phyloP scores from a whole-genome alignment of 2,329 filamentous ascomycete genomes.

The Pseudogymnoascus sp. region DNA sequence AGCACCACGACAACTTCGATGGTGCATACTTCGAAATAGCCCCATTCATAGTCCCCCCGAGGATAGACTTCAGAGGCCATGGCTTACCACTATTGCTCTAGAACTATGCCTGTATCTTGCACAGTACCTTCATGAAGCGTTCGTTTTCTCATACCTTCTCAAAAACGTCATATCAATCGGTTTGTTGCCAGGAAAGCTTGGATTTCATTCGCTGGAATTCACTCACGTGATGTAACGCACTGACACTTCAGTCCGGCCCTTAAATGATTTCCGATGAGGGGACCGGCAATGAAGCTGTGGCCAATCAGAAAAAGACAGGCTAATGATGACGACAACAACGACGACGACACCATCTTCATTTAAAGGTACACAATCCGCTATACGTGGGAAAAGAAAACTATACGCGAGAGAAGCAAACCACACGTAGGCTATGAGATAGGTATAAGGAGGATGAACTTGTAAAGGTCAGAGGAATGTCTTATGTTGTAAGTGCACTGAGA shows the following conservation, averaged over 20 bases:
- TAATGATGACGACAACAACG: neutral
- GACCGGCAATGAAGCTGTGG: neutral
- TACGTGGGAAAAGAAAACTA: neutral
- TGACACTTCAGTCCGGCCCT: neutral
- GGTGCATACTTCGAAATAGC: neutral
- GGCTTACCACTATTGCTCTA: neutral
- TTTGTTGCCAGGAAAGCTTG: neutral
- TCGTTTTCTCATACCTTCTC: neutral
- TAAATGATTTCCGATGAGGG: neutral
- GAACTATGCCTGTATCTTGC: neutral
- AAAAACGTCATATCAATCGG: neutral
- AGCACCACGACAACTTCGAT: neutral
- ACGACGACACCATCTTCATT: neutral
- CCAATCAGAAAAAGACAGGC: neutral
- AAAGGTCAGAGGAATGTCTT: neutral
- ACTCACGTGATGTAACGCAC: neutral
- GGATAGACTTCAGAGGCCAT: neutral
- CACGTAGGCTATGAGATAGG: neutral
- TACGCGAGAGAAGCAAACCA: neutral
- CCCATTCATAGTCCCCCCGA: no score
- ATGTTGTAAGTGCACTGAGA: neutral
- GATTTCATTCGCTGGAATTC: neutral
- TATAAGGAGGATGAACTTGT: neutral
- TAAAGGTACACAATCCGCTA: neutral
- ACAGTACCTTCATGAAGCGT: neutral